Evolutionary conservation across 2,329 filamentous ascomycete species (phyloP), one percentile per base, ranked within the genome.

Genomic region (Hawksworthiomyces lignivorus): DNA sequence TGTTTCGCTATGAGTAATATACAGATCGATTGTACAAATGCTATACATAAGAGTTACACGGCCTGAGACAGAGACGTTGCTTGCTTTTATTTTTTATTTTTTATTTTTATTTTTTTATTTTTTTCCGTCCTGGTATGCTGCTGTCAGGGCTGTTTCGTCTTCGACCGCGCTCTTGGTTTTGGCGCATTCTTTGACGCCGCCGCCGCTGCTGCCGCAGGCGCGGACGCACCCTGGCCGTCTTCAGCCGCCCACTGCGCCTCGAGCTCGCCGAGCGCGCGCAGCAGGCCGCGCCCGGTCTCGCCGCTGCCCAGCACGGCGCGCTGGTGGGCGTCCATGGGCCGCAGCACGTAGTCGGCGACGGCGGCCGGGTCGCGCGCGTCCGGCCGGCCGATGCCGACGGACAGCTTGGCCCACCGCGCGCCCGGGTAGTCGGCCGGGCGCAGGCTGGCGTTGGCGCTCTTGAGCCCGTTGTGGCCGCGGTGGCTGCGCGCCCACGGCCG

Each of bases 311-410:
- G 60, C 12, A 65, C 58, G 17, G 58, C 56, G 55, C 67, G 66
- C 55, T 85, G 72, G 10, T 58, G 53, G 7, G 53, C 48, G 9
- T 69, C 72, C 69, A 92, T 80, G 53, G 77, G 77, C 44, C 70
- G 70, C 51, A 97, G 64, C 32, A 97, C 89, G 65, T 90, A 94
- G 19, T 76, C 67, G 32, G 81, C 76, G 9, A 97, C 88, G 3
- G 75, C 76, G 29, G 67, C 64, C 18, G 70, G 67, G 37, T 87
- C 80, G 48, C 88, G 72, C 48, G 73, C 81, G 34, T 65, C 68
- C 0, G 90, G 90, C 34, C 92, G 68, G n/a, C 87, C 89, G 63
- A 97, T 95, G 0, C 92, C 92, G 11, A 97, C 67, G 0, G 84
- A 82, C 38, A 97, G 76, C 45, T 85, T 70, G 49, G 58, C 71